phyloP scores from a whole-genome alignment of 2,329 filamentous ascomycete genomes.

The Calonectria ilicicola region DNA sequence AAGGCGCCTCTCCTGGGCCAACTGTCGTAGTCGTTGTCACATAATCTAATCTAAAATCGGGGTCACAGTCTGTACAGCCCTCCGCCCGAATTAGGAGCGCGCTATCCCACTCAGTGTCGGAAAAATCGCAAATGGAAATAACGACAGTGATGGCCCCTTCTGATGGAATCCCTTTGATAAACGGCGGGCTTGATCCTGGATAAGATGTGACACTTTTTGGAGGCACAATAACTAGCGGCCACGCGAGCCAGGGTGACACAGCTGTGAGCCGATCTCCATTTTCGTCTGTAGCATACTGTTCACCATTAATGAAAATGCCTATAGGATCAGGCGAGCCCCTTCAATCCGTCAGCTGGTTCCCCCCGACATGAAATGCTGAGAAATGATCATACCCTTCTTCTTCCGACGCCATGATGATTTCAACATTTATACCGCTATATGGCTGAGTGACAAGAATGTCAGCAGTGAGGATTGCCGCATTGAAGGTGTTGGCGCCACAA shows the following conservation, averaged over 20 bases:
- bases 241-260: background rate
- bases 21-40: conserved; percentile 17
- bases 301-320: background rate
- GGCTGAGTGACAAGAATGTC: background rate
- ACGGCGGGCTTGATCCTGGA: conserved; percentile 19
- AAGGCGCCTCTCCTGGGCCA: background rate
- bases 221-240: conserved; percentile 6
- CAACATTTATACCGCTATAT: conserved; percentile 13
- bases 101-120: conserved; percentile 13
- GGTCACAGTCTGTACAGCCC: conserved; percentile 15
- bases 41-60: background rate
- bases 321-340: conserved; percentile 15
- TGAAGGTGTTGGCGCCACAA: conserved; percentile 4
- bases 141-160: conserved; percentile 9
- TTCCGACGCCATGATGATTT: conserved; percentile 30
- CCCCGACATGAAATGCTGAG: background rate
- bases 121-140: conserved; percentile 27
- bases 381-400: conserved; percentile 20
- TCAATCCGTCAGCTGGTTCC: background rate
- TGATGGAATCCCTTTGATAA: background rate
- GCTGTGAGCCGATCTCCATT: conserved; percentile 17
- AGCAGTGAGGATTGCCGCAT: conserved; percentile 19
- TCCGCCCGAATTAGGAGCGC: conserved; percentile 17
- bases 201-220: conserved; percentile 29
- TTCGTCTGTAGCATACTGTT: background rate